These are phyloP conservation scores for Phytophthora crassamura DNA, from an alignment of 352 stramenopile species.

Conservation along the genomic window DNA sequence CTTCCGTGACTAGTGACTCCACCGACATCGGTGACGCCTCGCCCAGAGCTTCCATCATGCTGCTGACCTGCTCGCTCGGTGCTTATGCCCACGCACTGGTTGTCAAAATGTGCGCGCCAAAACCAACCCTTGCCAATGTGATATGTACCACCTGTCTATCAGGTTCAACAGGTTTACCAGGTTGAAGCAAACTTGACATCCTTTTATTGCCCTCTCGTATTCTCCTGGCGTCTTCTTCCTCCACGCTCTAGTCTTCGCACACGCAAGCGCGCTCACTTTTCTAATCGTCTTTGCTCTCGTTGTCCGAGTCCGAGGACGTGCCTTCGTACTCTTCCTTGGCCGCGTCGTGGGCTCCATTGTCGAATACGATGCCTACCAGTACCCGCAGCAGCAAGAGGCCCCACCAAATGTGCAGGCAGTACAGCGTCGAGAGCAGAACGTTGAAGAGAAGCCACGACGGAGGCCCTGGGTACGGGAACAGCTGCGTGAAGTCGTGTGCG, in stretches of 20 bases:
- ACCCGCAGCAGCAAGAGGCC: constrained; percentile 76
- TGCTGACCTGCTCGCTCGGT: neutral
- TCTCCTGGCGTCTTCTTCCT: constrained; percentile 7
- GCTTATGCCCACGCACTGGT: constrained; percentile 16
- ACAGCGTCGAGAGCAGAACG: constrained; percentile 74
- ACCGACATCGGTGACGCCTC: constrained; percentile 16
- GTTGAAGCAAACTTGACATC: neutral
- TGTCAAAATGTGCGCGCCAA: constrained; percentile 31
- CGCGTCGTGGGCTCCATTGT: constrained; percentile 75
- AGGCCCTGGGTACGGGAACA: constrained; percentile 73
- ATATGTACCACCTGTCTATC: neutral
- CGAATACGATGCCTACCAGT: constrained; percentile 63
- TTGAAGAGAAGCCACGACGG: constrained; percentile 88
- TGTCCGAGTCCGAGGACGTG: constrained; percentile 81
- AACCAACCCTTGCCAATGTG: constrained; percentile 10
- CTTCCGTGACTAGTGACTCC: constrained; percentile 32
- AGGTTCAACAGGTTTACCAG: too few species aligned
- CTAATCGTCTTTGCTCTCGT: constrained; percentile 72
- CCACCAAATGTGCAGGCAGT: constrained; percentile 89
- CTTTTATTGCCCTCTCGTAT: constrained; percentile 11
- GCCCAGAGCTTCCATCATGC: constrained; percentile 41
- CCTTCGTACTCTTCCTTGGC: constrained; percentile 90
- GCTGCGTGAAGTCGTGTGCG: constrained; percentile 72
- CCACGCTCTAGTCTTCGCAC: constrained; percentile 20
- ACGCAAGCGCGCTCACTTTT: constrained; percentile 17